Evolutionary conservation across 2,329 filamentous ascomycete species (phyloP).

Genomic region (Aspergillus jensenii): DNA sequence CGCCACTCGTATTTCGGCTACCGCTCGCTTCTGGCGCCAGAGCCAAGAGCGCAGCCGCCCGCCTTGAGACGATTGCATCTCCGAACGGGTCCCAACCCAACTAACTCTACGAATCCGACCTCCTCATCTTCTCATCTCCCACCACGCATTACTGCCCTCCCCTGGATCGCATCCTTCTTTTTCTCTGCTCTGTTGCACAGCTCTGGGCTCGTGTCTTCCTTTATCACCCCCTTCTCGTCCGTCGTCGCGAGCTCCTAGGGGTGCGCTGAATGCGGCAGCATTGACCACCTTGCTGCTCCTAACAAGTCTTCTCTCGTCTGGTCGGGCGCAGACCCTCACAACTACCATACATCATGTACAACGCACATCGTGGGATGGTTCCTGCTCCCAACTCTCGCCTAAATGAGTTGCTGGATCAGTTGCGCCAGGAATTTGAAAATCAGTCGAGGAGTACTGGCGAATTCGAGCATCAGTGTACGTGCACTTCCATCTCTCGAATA

Average conservation of each 20-base stretch:
- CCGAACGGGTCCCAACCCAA: slow-evolving; percentile 13
- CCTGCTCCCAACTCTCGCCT: slow-evolving; percentile 70
- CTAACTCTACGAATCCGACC: slow-evolving; percentile 12
- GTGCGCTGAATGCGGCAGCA: slow-evolving; percentile 26
- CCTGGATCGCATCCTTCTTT: neutral
- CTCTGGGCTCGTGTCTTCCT: neutral
- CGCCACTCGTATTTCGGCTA: slow-evolving; percentile 26
- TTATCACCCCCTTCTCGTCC: slow-evolving; percentile 1
- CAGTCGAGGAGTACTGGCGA: slow-evolving; percentile 78
- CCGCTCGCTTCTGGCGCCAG: slow-evolving; percentile 37
- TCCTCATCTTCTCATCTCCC: slow-evolving; percentile 4
- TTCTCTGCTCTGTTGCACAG: neutral
- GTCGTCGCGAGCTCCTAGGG: slow-evolving; percentile 16
- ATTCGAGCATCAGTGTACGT: slow-evolving; percentile 92
- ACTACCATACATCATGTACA: slow-evolving; percentile 67
- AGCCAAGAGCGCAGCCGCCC: slow-evolving; percentile 32
- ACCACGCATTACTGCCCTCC: slow-evolving; percentile 1
- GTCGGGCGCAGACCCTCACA: slow-evolving; percentile 4
- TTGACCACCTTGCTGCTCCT: slow-evolving; percentile 17
- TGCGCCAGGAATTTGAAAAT: slow-evolving; percentile 86
- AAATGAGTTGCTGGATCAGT: slow-evolving; percentile 86
- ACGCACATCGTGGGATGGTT: slow-evolving; percentile 79
- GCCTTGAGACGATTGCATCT: slow-evolving; percentile 3
- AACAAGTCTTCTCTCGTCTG: slow-evolving; percentile 14
- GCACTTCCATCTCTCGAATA: neutral